Percentiles rank a stretch among this genome's conserved stretches.
Evolutionary conservation across 2,329 filamentous ascomycete species (phyloP).

Genomic region (Colletotrichum sansevieriae): DNA sequence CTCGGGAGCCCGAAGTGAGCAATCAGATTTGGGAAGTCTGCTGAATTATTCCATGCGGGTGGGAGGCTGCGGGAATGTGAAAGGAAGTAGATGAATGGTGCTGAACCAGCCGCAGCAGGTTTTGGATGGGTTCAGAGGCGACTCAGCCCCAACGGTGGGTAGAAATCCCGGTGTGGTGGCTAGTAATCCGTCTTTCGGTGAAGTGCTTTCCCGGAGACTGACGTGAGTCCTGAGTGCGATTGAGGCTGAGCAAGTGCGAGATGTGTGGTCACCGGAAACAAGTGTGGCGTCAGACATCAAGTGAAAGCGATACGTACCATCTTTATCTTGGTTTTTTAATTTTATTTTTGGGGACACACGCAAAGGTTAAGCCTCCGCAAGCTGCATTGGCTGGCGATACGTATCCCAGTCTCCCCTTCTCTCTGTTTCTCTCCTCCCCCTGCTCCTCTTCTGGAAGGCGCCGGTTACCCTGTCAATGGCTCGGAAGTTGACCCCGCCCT

Average conservation of each 20-base stretch:
- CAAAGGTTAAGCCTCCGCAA: constrained; percentile 26
- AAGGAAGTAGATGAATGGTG: background rate
- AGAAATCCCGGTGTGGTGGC: constrained; percentile 13
- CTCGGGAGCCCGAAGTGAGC: constrained; percentile 5
- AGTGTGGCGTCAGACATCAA: constrained; percentile 31
- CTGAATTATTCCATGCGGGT: background rate
- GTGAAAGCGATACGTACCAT: background rate
- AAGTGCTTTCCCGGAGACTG: constrained; percentile 6
- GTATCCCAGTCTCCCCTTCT: background rate
- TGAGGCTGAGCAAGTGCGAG: constrained; percentile 33
- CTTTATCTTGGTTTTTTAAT: background rate
- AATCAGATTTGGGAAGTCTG: background rate
- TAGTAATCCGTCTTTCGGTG: background rate
- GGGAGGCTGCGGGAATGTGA: constrained; percentile 2
- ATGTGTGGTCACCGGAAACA: constrained; percentile 35
- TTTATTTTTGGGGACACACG: constrained; percentile 35
- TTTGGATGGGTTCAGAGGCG: constrained; percentile 23
- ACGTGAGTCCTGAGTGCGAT: constrained; percentile 10
- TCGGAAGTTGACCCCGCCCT: constrained; percentile 15
- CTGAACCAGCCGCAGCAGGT: constrained; percentile 31
- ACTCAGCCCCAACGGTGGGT: constrained; percentile 39
- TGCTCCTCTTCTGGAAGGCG: constrained; percentile 19
- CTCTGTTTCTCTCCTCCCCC: background rate
- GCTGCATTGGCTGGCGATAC: constrained; percentile 4
- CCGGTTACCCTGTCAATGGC: constrained; percentile 40